Evolutionary conservation across 1,139 yeast genomes (phyloP), one percentile per base, ranked within the genome.

Genomic region (Pichia sp.): DNA sequence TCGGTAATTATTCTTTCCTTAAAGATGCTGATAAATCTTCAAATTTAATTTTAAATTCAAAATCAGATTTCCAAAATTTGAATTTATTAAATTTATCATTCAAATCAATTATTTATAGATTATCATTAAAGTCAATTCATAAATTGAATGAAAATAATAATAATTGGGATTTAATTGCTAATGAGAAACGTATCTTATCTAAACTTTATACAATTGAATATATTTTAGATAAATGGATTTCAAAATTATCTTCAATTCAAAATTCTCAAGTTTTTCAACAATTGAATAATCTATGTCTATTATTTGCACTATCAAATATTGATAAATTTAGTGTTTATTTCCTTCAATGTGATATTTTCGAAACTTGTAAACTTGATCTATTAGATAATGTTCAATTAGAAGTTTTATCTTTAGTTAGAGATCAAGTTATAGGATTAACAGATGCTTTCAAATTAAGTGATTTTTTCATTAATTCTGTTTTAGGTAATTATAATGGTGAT

Each of bases 361-460:
- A 67, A 6, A 64, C 77, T 12, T 64, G 65, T 15, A 65, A 68
- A 40, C 67, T 75, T 48, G 66, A 72, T 25, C 18, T 18, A 2
- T 34, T 56, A 35, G 49, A 50, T 15, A 37, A 34, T 4, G 60
- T 57, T 44, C 63, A 74, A 46, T 71, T 72, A 41, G 61, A 61
- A 34, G 56, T 79, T 45, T 64, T 77, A 49, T 56, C 63, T 17
- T 68, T 64, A 33, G 54, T 81, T 42, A 74, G 96, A 61, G 78
- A 79, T 36, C 80, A 83, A 55, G 83, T 81, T 43, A 77, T 86
- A 59, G 84, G 85, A 17, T 70, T 84, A 53, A 84, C 95, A n/a
- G 97, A 89, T 64, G 74, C 95, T 5, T 89, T 89, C 73, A 80
- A 82, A 66, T 72, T 83, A 57, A 77, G 89, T 28, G 96, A 89